A percentile compares a stretch with the other conserved stretches of the same genome.
Evolutionary conservation across 352 stramenopile genomes (phyloP).

Genomic region (Globisporangium takayamanum): DNA sequence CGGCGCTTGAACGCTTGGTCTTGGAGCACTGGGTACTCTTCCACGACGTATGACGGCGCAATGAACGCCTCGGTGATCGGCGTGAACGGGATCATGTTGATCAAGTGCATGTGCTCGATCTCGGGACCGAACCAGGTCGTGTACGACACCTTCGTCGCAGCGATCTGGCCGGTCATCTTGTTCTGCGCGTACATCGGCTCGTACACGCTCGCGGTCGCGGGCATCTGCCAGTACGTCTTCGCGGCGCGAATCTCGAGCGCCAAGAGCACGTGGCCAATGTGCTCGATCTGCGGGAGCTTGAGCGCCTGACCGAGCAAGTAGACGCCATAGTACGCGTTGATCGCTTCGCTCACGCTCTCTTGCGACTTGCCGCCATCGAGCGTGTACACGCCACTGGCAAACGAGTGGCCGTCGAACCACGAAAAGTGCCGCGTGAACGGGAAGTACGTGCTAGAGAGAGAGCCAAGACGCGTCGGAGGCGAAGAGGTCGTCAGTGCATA

Average conservation of each 20-base stretch:
- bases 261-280: constrained; percentile 90
- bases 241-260: constrained; percentile 92
- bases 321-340: constrained; percentile 97
- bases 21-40: constrained; percentile 77
- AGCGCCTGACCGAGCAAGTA: constrained; percentile 88
- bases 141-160: constrained; percentile 74
- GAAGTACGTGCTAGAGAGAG: constrained; percentile 60
- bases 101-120: constrained; percentile 84
- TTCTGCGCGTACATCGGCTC: constrained; percentile 66
- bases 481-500: not conserved
- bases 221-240: constrained; percentile 96
- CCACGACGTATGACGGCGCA: constrained; percentile 50
- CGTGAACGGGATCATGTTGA: constrained; percentile 91
- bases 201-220: constrained; percentile 47
- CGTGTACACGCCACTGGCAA: constrained; percentile 93
- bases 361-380: constrained; percentile 94
- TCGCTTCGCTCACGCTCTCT: constrained; percentile 94
- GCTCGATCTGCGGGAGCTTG: constrained; percentile 53
- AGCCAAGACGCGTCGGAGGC: constrained; percentile 5
- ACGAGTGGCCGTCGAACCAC: constrained; percentile 96
- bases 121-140: constrained; percentile 85
- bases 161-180: constrained; percentile 82
- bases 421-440: constrained; percentile 93
- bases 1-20: constrained; percentile 60
- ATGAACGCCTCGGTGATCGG: constrained; percentile 78